Conservation (phyloP, 2,329 filamentous ascomycete species). For the Neopestalotiopsis rosae region DNA sequence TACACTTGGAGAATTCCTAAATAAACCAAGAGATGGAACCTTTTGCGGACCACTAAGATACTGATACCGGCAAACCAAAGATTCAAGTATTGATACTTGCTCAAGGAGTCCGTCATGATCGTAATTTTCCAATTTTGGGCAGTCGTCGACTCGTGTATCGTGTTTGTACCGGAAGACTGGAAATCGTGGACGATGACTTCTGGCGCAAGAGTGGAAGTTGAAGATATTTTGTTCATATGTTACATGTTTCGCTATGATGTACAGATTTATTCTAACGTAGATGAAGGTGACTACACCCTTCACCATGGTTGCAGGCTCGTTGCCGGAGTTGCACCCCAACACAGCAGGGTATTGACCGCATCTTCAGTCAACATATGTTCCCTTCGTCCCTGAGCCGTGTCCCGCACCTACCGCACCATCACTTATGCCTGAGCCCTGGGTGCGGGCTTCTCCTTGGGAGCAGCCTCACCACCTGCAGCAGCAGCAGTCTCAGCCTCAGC, state of each 20-base stretch:
- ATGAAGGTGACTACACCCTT: constrained; percentile 4
- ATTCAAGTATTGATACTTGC: no score
- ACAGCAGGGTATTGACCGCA: no score
- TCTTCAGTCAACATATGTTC: no score
- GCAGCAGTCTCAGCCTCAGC: constrained; percentile 10
- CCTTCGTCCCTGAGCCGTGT: background rate
- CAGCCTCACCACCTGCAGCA: background rate
- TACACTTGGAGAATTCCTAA: no score
- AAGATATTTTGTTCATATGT: constrained; percentile 4
- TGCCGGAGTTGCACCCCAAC: background rate
- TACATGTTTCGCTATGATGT: constrained; percentile 13
- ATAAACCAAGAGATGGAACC: no score
- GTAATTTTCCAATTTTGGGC: no score
- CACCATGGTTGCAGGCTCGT: background rate
- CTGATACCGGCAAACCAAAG: no score
- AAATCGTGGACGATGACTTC: no score
- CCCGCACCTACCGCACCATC: background rate
- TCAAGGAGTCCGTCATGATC: no score
- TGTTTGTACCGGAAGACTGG: no score
- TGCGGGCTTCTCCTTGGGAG: background rate
- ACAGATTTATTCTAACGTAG: constrained; percentile 9
- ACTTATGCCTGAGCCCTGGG: constrained; percentile 25
- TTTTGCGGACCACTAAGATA: no score
- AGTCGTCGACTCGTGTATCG: no score
- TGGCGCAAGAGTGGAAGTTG: background rate